Base-by-base conservation (phyloP, 192 early-diverging fungal species). In the Podila horticola region DNA sequence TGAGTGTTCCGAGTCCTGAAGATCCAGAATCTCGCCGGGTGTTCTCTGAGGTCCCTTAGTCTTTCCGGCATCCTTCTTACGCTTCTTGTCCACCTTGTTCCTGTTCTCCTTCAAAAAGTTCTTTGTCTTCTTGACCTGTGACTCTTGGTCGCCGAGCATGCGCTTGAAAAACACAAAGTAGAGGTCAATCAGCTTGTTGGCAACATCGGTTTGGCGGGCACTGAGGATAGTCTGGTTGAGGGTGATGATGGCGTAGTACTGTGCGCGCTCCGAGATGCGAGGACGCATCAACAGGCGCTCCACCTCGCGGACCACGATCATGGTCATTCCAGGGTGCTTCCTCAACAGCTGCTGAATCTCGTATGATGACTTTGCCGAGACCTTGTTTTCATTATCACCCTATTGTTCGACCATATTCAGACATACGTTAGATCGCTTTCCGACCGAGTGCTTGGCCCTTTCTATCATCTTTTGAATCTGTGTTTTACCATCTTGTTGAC, bases 91-190 rank as follows among this genome's bases (percentile, higher is more conserved):
- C 29, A 83, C 79, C 50, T 82, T 86, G 52, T 75, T 84, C 49
- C 85, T 77, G 55, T 73, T 85, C 58, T 82, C 71, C 41, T 77
- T 88, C 15, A 71, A 57, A 50, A 64, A 72, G 66, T 29, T 58
- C 70, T 79, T 79, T 29, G 76, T 79, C 61, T 79, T 79, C 20
- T 72, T 72, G n/a, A 79, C 60, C 33, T 79, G 76, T 5, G 75
- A 69, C 49, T 88, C 84, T 26, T 67, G 67, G 38, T 87, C 58
- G 58, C 89, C 88, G 64, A 96, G 87, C 67, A 99, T 85, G 52
- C 85, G 87, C 77, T 95, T 90, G 86, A 99, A 99, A 48, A 98
- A 87, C 5, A 85, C 82, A 87, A 99, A 97, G 82, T 99, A 99
- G 13, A 98, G 74, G 31, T 94, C 94, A 28, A 98, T 88, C 64